phyloP scores from a whole-genome alignment of 352 stramenopile species.

The Pythium pyrilobum region DNA sequence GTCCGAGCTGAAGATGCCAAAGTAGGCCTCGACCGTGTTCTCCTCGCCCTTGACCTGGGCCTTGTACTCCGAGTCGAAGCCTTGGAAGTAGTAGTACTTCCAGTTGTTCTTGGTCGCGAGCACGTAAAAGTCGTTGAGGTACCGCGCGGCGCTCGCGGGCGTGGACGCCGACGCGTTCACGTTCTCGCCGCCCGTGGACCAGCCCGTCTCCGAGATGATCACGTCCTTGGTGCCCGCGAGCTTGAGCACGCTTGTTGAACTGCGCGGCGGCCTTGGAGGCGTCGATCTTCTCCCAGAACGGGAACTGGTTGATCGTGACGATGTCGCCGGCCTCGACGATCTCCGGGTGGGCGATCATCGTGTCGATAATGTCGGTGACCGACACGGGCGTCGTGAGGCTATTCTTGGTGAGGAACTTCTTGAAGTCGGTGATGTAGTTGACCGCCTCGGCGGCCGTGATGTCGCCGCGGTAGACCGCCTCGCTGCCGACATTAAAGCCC shows the following conservation, averaged over 20 bases:
- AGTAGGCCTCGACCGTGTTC: slow-evolving; percentile 65
- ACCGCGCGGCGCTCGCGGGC: slow-evolving; percentile 49
- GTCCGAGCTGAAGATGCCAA: slow-evolving; percentile 64
- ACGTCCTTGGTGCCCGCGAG: slow-evolving; percentile 67
- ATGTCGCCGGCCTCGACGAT: slow-evolving; percentile 73
- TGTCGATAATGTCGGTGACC: slow-evolving; percentile 81
- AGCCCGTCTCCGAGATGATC: slow-evolving; percentile 81
- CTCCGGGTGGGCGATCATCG: slow-evolving; percentile 68
- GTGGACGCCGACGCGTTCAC: slow-evolving; percentile 55
- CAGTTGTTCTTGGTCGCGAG: slow-evolving; percentile 55
- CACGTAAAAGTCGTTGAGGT: slow-evolving; percentile 76
- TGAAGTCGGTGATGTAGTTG: slow-evolving; percentile 70
- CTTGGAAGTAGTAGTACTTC: slow-evolving; percentile 88
- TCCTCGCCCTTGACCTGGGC: slow-evolving; percentile 36
- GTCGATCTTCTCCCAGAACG: slow-evolving; percentile 74
- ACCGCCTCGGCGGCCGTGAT: slow-evolving; percentile 67
- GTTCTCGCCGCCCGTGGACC: slow-evolving; percentile 58
- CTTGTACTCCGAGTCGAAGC: slow-evolving; percentile 83
- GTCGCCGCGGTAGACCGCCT: slow-evolving; percentile 75
- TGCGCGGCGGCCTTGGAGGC: slow-evolving; percentile 50
- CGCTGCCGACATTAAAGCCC: slow-evolving; percentile 81
- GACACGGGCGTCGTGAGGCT: slow-evolving; percentile 53
- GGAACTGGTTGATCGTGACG: slow-evolving; percentile 83
- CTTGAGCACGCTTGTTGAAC: slow-evolving; percentile 66
- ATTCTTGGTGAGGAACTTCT: slow-evolving; percentile 55